Evolutionary conservation across 2,329 filamentous ascomycete genomes (phyloP).

Genomic region (Claviceps spartinae): DNA sequence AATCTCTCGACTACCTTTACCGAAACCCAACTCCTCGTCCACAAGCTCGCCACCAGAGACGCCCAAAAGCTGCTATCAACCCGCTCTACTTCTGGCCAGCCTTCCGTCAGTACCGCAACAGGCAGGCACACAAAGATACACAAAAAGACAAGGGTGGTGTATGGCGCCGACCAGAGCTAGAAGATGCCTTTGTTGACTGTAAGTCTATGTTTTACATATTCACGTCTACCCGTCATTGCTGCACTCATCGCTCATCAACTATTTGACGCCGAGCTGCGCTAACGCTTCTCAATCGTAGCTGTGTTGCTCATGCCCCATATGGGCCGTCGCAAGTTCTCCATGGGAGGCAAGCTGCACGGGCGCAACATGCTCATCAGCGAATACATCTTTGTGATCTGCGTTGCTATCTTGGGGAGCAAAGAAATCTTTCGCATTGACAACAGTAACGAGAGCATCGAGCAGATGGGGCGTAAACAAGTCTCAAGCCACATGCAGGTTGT

Average conservation of each 20-base stretch:
- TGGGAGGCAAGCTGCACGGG: slow-evolving; percentile 48
- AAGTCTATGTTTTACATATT: slow-evolving; percentile 15
- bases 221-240: background rate
- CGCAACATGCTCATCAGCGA: slow-evolving; percentile 59
- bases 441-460: slow-evolving; percentile 29
- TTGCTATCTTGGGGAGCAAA: slow-evolving; percentile 26
- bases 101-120: slow-evolving; percentile 52
- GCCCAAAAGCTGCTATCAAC: slow-evolving; percentile 31
- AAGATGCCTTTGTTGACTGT: slow-evolving; percentile 57
- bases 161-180: slow-evolving; percentile 38
- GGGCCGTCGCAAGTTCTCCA: slow-evolving; percentile 52
- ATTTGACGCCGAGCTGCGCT: slow-evolving; percentile 6
- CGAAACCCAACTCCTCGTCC: slow-evolving; percentile 23
- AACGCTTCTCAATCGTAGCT: slow-evolving; percentile 21
- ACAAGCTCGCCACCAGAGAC: slow-evolving; percentile 22
- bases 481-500: slow-evolving; percentile 60
- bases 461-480: slow-evolving; percentile 48
- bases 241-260: background rate
- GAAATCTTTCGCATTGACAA: slow-evolving; percentile 30
- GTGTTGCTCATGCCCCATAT: slow-evolving; percentile 52
- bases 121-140: slow-evolving; percentile 49
- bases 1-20: slow-evolving; percentile 30
- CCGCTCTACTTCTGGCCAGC: slow-evolving; percentile 48
- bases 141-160: slow-evolving; percentile 47
- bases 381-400: slow-evolving; percentile 40